Evolutionary conservation across 2,329 filamentous ascomycete species (phyloP).

Genomic region (Talaromyces sp.): DNA sequence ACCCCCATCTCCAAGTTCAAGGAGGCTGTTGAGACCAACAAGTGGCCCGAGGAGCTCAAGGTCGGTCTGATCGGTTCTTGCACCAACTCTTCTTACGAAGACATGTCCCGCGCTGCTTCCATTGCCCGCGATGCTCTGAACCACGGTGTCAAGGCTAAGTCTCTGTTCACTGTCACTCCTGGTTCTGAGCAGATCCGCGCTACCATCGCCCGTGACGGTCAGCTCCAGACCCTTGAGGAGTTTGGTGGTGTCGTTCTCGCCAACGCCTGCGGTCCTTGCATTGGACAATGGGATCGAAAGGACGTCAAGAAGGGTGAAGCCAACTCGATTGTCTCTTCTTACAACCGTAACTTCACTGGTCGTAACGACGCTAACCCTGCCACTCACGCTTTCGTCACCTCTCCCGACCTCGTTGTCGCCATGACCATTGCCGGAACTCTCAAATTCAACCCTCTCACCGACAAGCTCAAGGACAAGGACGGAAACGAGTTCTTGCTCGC

Average conservation of each 20-base stretch:
- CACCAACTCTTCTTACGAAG: conserved; percentile 86
- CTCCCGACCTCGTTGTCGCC: conserved; percentile 83
- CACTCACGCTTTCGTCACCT: conserved; percentile 89
- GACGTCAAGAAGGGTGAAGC: conserved; percentile 92
- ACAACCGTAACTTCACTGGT: conserved; percentile 99
- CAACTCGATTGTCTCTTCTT: conserved; percentile 97
- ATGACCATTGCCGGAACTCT: conserved; percentile 77
- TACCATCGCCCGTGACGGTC: conserved; percentile 84
- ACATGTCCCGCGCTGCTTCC: conserved; percentile 89
- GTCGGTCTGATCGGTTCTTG: conserved; percentile 96
- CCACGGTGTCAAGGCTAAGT: conserved; percentile 90
- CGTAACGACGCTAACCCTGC: conserved; percentile 95
- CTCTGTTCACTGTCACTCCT: conserved; percentile 89
- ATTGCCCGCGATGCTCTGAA: conserved; percentile 87
- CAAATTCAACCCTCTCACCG: conserved; percentile 91
- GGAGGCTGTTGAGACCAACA: conserved; percentile 86
- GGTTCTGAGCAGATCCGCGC: conserved; percentile 96
- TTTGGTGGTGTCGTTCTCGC: conserved; percentile 92
- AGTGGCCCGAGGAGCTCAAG: conserved; percentile 95
- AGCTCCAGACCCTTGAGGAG: conserved; percentile 91
- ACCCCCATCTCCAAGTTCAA: conserved; percentile 98
- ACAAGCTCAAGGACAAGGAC: conserved; percentile 88
- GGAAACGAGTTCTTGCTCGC: conserved; percentile 92
- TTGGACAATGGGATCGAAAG: conserved; percentile 90
- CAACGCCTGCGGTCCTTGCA: conserved; percentile 90